phyloP scores from a whole-genome alignment of 768 basidiomycete species.

The Imleria badia region DNA sequence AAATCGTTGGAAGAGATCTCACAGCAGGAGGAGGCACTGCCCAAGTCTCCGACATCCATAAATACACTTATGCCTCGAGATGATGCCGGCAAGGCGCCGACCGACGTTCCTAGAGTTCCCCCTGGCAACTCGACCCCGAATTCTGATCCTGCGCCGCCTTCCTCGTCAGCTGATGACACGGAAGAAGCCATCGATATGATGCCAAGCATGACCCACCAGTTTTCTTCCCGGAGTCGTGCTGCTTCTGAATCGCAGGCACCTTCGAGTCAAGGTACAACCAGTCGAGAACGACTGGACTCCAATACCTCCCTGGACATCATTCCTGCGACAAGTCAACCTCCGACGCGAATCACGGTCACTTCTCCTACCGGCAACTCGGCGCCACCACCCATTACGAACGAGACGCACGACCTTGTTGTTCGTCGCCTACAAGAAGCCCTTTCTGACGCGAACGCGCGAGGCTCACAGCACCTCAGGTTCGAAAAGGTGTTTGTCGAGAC shows the following conservation, averaged over 20 bases:
- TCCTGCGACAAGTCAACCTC: background rate
- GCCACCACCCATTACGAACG: conserved; percentile 27
- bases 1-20: conserved; percentile 49
- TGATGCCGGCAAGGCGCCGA: background rate
- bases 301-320: conserved; percentile 21
- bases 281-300: conserved; percentile 28
- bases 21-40: conserved; percentile 38
- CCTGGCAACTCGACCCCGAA: background rate
- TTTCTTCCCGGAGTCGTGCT: conserved; percentile 22
- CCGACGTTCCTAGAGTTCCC: background rate
- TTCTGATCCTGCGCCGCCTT: background rate
- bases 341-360: conserved; percentile 46
- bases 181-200: conserved; percentile 17
- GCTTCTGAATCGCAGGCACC: conserved; percentile 34
- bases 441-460: conserved; percentile 56
- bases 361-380: conserved; percentile 36
- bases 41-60: conserved; percentile 22
- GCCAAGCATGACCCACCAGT: conserved; percentile 12
- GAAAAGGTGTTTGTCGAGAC: conserved; percentile 74
- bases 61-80: conserved; percentile 14
- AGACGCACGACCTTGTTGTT: conserved; percentile 46
- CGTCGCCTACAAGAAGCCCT: conserved; percentile 61
- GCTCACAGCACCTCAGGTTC: conserved; percentile 60
- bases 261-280: conserved; percentile 1
- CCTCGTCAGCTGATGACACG: background rate